phyloP scores from a whole-genome alignment of 176 grass and related monocot species.

The Musa troglodytarum region DNA sequence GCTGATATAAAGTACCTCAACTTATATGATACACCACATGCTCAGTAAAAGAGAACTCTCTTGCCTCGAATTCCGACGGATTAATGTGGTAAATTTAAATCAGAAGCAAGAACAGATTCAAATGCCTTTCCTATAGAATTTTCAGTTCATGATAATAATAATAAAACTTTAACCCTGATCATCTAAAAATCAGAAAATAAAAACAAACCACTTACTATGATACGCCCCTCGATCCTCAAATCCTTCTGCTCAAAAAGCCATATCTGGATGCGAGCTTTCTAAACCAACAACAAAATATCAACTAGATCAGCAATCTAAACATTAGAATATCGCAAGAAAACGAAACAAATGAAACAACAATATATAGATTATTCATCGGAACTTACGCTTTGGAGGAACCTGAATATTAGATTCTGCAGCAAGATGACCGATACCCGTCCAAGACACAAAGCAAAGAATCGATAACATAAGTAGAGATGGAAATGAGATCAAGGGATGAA shows the following conservation, averaged over 20 bases:
- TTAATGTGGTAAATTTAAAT: not conserved
- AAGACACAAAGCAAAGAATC: not conserved
- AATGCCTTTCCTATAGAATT: too few species aligned
- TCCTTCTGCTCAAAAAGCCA: conserved; percentile 98
- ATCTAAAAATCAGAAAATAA: not conserved
- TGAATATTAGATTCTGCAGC: conserved; percentile 84
- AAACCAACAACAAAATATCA: not conserved
- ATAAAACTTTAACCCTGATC: too few species aligned
- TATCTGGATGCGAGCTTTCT: conserved; percentile 97
- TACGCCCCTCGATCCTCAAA: conserved; percentile 81
- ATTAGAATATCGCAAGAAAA: not conserved
- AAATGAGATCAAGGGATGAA: not conserved
- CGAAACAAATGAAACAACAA: not conserved
- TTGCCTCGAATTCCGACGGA: too few species aligned
- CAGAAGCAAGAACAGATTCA: too few species aligned
- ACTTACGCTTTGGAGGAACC: conserved; percentile 98
- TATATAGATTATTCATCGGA: not conserved
- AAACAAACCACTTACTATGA: conserved; percentile 48
- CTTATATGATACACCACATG: too few species aligned
- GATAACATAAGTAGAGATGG: not conserved
- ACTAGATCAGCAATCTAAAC: not conserved
- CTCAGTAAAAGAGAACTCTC: too few species aligned
- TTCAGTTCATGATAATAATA: too few species aligned
- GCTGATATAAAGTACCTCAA: too few species aligned
- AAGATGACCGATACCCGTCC: conserved; percentile 1